phyloP scores from a whole-genome alignment of 352 stramenopile genomes.

The Pythium dissimile region DNA sequence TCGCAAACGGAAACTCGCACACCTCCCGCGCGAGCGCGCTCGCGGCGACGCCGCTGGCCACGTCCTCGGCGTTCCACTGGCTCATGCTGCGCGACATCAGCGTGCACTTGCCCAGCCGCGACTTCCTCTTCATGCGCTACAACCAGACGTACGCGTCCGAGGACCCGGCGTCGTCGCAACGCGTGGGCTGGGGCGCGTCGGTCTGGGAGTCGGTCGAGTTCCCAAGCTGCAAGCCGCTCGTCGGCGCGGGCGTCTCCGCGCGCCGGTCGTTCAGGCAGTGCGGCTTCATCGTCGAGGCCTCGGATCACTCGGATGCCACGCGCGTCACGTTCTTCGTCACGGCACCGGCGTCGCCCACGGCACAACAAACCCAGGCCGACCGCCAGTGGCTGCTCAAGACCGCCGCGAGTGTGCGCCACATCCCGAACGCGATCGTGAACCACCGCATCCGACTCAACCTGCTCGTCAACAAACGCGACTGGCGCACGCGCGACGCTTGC shows the following conservation, averaged over 20 bases:
- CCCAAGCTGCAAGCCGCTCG: conserved; percentile 44
- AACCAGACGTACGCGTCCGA: conserved; percentile 51
- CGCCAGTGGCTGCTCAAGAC: conserved; percentile 55
- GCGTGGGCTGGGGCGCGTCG: conserved; percentile 48
- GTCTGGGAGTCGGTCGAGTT: conserved; percentile 69
- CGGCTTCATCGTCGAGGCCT: conserved; percentile 76
- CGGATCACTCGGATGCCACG: conserved; percentile 53
- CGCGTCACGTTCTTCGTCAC: conserved; percentile 79
- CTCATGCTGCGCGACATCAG: conserved; percentile 61
- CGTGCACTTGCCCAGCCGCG: conserved; percentile 48
- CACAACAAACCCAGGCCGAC: neutral
- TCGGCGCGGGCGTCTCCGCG: conserved; percentile 43
- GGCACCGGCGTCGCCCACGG: neutral
- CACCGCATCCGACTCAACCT: conserved; percentile 63
- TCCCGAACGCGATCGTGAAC: conserved; percentile 72
- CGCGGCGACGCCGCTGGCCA: conserved; percentile 15
- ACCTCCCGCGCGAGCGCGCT: conserved; percentile 1
- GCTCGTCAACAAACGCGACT: conserved; percentile 53
- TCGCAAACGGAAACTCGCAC: neutral
- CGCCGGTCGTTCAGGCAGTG: conserved; percentile 50
- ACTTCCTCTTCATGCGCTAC: conserved; percentile 83
- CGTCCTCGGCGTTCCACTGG: conserved; percentile 58
- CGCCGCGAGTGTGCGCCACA: conserved; percentile 41
- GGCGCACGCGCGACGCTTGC: conserved; percentile 55
- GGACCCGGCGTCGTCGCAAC: conserved; percentile 29